Evolutionary conservation across 2,329 filamentous ascomycete genomes (phyloP).

Genomic region (Xylariaceae sp.): DNA sequence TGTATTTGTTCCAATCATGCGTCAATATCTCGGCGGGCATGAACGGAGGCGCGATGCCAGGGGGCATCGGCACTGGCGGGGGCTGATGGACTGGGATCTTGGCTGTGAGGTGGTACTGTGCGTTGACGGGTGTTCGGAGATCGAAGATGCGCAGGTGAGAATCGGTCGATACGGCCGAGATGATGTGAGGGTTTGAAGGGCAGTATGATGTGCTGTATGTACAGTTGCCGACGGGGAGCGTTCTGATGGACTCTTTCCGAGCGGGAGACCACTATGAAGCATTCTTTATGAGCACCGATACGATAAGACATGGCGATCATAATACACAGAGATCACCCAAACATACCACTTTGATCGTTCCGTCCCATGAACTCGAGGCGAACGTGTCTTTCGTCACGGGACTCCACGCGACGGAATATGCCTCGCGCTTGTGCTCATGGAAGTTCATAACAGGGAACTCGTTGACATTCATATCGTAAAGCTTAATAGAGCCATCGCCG

Average conservation of each 20-base stretch:
- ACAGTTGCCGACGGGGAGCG: slow-evolving; percentile 85
- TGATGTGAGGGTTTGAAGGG: slow-evolving; percentile 76
- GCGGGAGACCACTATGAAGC: slow-evolving; percentile 74
- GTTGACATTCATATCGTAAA: slow-evolving; percentile 76
- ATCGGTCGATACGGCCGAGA: slow-evolving; percentile 86
- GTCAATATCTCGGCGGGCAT: slow-evolving; percentile 81
- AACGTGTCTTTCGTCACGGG: slow-evolving; percentile 87
- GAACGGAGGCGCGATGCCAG: slow-evolving; percentile 33
- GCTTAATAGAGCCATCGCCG: slow-evolving; percentile 89
- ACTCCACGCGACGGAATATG: slow-evolving; percentile 91
- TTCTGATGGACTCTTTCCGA: slow-evolving; percentile 67
- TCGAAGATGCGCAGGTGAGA: slow-evolving; percentile 88
- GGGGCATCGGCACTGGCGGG: slow-evolving; percentile 41
- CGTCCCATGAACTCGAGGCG: slow-evolving; percentile 90
- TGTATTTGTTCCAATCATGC: slow-evolving; percentile 99
- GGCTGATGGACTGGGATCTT: slow-evolving; percentile 78
- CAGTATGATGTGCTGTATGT: slow-evolving; percentile 92
- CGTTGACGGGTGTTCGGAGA: slow-evolving; percentile 76
- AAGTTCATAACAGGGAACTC: slow-evolving; percentile 88
- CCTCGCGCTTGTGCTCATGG: slow-evolving; percentile 88
- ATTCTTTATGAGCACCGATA: slow-evolving; percentile 7
- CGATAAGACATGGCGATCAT: background rate
- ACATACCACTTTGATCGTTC: slow-evolving; percentile 78
- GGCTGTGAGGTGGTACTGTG: slow-evolving; percentile 79
- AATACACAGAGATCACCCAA: too few relatives aligned